Evolutionary conservation across 768 basidiomycete species (phyloP), one percentile per base, ranked within the genome.

Genomic region (Candolleomyces aberdarensis): DNA sequence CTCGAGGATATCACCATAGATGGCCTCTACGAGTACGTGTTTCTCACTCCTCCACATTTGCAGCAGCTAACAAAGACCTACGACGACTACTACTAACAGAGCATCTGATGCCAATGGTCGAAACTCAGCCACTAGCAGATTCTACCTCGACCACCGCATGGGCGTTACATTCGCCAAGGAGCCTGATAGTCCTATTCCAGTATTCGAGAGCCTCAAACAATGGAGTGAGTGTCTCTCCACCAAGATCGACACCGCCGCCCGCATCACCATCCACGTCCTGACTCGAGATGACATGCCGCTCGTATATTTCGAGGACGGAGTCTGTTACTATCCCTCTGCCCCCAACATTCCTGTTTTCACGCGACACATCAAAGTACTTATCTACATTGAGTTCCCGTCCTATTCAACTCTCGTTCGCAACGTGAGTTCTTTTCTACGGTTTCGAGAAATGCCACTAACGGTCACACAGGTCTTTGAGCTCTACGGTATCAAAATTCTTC

Each of bases 361-460:
- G 0, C 57, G 57, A 3, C 17, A 54, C 1, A 49, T 6, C 3
- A 66, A 65, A 29, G 58, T 72, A 10, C 5, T 68, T 3, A 52
- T 70, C 2, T 71, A 61, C 19, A 59, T 65, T 13, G 66, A 69
- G 22, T 72, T 72, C 29, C 60, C 67, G 0, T 65, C 64, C 3
- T 47, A 71, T 3, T 61, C 63, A 2, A 39, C 47, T 0, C 48
- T 70, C 5, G 56, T 72, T 2, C 56, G 51, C 0, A 65, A 67
- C 31, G 72, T 72, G 60, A 36, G n/a, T n/a, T n/a, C n/a, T n/a
- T n/a, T n/a, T n/a, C n/a, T n/a, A 64, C 17, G 10, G 17, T 44
- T 40, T n/a, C 31, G n/a, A n/a, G n/a, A n/a, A n/a, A n/a, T n/a
- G n/a, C n/a, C n/a, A n/a, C n/a, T n/a, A n/a, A n/a, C n/a, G n/a